Base-by-base conservation (phyloP, 768 basidiomycete species). In the Daedaleopsis sinensis region DNA sequence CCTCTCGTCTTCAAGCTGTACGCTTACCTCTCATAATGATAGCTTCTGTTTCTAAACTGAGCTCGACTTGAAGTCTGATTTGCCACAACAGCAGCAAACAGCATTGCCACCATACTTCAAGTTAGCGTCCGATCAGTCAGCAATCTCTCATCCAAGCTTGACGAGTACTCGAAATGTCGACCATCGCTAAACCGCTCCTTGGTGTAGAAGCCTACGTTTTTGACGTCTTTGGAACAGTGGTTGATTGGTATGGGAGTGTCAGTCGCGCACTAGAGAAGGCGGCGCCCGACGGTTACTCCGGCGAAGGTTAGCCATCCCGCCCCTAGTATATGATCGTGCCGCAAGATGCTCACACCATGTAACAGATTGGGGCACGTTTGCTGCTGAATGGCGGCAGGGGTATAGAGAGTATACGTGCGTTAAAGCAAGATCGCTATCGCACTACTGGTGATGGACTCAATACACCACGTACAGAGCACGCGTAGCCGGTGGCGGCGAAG, bases 351-450 rank as follows among this genome's bases (percentile, higher is more conserved):
- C 18, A 43, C 18, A 5, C 5, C 38, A n/a, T n/a, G n/a, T 2
- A 19, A 60, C 65, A 55, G 74, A 83, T 64, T 84, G 83, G 83
- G 57, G 57, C 0, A 76, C 72, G 15, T 87, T 89, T 65, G 81
- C 85, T 0, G 68, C 76, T 44, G 81, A 84, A 63, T 89, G 87
- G 87, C 76, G 87, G 52, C 68, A 66, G 2, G 82, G 80, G 0
- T 89, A 88, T 65, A 58, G 78, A 27, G 60, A 67, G 23, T 77
- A 72, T 37, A 83, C 83, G 84, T 84, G 52, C 24, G 80, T 52
- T 7, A 3, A n/a, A 16, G n/a, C n/a, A n/a, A n/a, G n/a, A n/a
- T n/a, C 39, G 32, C 27, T 32, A 32, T 32, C 27, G 27, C 27
- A 7, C 27, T 32, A 3, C 27, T 32, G 27, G 27, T 7, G 27